Base-by-base conservation (phyloP, 768 basidiomycete genomes). In the Tephrocybe sp. region DNA sequence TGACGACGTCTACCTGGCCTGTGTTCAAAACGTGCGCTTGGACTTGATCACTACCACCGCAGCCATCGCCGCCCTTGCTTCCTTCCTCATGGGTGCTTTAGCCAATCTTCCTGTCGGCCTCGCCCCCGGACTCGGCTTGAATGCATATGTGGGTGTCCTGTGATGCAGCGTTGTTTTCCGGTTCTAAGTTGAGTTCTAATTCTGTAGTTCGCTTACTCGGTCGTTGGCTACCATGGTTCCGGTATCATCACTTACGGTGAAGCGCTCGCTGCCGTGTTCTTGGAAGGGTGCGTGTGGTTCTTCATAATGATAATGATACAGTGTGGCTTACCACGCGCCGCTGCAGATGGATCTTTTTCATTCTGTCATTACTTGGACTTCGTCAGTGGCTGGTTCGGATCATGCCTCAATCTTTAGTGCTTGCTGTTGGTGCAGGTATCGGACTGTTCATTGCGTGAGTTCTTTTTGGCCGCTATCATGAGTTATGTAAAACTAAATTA, bases 31-130 rank as follows among this genome's bases (percentile, higher is more conserved):
- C 22, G 73, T 91, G 14, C 79, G 79, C 19, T 78, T 80, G 47
- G 90, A 94, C 64, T 79, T 93, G 52, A 91, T 93, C 61, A 91
- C 87, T 5, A 78, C 86, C 11, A 92, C 91, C 0, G 89, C 90
- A 9, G 85, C 87, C 48, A 78, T 91, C 52, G 75, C 87, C 3
- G 82, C 87, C 0, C 77, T 94, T 6, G 68, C 89, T 9, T 87
- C 85, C 14, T 80, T 86, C 64, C 77, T 92, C 52, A 91, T 94
- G 89, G 92, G 92, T 40, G 68, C 85, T 12, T 65, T 92, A 19
- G 92, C 89, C 34, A 94, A 94, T 63, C 72, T 94, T n/a, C 92
- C 92, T 1, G 80, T 94, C n/a, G 89, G 85, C 26, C 79, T 93
- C 68, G 91, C 91, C 2, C 91, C 91, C 17, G 92, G 92, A 52